These are phyloP conservation scores for Naganishia albida DNA, from an alignment of 1,284 basidiomycete genomes.

Conservation along the genomic window DNA sequence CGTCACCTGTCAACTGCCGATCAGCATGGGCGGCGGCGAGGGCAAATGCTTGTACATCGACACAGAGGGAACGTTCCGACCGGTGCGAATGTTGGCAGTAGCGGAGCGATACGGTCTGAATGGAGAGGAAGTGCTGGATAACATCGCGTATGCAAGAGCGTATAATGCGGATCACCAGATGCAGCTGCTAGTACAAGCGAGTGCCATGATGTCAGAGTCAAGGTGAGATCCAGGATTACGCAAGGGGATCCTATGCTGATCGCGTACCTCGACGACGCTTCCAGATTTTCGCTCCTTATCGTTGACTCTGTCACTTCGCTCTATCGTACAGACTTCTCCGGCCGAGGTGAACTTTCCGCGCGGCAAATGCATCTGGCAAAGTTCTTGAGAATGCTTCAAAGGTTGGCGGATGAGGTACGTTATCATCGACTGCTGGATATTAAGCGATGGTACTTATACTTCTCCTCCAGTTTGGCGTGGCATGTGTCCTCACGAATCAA, in stretches of 20 bases:
- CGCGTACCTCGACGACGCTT: too few species aligned
- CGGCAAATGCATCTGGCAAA: slow-evolving; percentile 97
- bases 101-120: slow-evolving; percentile 95
- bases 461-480: slow-evolving; percentile 79
- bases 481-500: slow-evolving; percentile 96
- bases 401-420: slow-evolving; percentile 89
- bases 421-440: too few species aligned
- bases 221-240: slow-evolving; percentile 59
- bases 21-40: slow-evolving; percentile 97
- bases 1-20: slow-evolving; percentile 93
- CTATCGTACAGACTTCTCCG: slow-evolving; percentile 94
- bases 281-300: slow-evolving; percentile 90
- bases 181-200: slow-evolving; percentile 83
- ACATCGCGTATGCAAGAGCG: slow-evolving; percentile 96
- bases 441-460: slow-evolving; percentile 33
- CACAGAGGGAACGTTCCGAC: slow-evolving; percentile 98
- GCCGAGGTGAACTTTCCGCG: slow-evolving; percentile 91
- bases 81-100: slow-evolving; percentile 87
- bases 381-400: slow-evolving; percentile 87
- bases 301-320: slow-evolving; percentile 96
- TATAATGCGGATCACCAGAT: slow-evolving; percentile 99
- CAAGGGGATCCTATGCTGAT: neutral
- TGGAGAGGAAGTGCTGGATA: slow-evolving; percentile 96
- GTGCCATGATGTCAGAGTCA: slow-evolving; percentile 95
- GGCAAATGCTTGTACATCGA: slow-evolving; percentile 99